Evolutionary conservation across 2,329 filamentous ascomycete species (phyloP).

Genomic region (Cercospora brassicicola): DNA sequence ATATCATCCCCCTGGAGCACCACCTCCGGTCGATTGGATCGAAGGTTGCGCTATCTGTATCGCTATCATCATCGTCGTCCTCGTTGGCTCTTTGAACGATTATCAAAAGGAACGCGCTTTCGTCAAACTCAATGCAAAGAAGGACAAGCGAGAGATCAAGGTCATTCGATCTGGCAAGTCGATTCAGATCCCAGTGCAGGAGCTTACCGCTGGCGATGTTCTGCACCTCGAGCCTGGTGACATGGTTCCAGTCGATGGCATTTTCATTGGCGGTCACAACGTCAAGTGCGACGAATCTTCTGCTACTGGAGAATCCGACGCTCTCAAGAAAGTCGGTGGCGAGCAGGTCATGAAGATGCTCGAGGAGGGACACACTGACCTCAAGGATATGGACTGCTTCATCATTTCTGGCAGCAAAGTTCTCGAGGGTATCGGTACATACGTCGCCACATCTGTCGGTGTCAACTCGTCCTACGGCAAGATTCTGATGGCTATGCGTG

Average conservation of each 20-base stretch:
- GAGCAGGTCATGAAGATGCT: conserved; percentile 63
- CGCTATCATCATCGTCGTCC: conserved; percentile 72
- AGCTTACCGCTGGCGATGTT: conserved; percentile 72
- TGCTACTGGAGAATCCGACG: conserved; percentile 72
- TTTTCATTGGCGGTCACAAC: conserved; percentile 67
- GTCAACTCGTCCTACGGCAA: conserved; percentile 74
- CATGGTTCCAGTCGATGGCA: conserved; percentile 68
- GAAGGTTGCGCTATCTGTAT: conserved; percentile 79
- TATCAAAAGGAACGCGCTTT: conserved; percentile 82
- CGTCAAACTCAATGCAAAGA: conserved; percentile 76
- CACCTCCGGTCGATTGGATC: conserved; percentile 66
- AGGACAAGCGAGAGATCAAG: conserved; percentile 72
- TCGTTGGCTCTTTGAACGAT: conserved; percentile 75
- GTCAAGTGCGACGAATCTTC: conserved; percentile 73
- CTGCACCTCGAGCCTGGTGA: conserved; percentile 72
- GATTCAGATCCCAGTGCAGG: conserved; percentile 67
- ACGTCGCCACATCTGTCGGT: conserved; percentile 74
- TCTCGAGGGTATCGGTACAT: conserved; percentile 72
- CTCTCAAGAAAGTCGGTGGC: conserved; percentile 65
- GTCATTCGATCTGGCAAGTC: conserved; percentile 71
- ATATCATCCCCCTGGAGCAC: conserved; percentile 44
- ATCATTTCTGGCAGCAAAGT: conserved; percentile 85
- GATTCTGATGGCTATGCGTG: conserved; percentile 74
- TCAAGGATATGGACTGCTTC: conserved; percentile 74
- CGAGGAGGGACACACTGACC: conserved; percentile 61